phyloP scores from a whole-genome alignment of 2,329 filamentous ascomycete species.

The Didymellaceae sp. region DNA sequence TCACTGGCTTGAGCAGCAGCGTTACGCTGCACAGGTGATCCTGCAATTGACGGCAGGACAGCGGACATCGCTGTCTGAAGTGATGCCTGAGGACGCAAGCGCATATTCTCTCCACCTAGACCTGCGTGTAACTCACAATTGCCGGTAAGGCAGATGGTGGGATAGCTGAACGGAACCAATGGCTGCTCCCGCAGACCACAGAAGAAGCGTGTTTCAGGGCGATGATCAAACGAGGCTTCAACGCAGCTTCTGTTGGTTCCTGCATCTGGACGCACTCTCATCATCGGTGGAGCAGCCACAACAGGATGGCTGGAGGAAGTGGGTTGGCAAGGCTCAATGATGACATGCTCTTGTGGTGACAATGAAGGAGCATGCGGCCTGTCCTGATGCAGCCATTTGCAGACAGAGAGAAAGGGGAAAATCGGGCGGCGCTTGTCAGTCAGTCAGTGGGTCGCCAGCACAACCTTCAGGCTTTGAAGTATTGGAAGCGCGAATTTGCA shows the following conservation, averaged over 20 bases:
- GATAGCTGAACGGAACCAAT: slow-evolving; percentile 19
- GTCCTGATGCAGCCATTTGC: slow-evolving; percentile 16
- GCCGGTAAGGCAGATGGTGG: slow-evolving; percentile 5
- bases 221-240: slow-evolving; percentile 47
- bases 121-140: background rate
- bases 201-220: slow-evolving; percentile 43
- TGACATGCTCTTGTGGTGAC: slow-evolving; percentile 22
- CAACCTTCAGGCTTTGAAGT: slow-evolving; percentile 4
- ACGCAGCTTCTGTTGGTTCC: slow-evolving; percentile 45
- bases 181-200: slow-evolving; percentile 26
- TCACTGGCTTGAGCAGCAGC: slow-evolving; percentile 39
- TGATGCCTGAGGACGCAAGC: slow-evolving; percentile 8
- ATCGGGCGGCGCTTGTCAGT: slow-evolving; percentile 12
- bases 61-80: slow-evolving; percentile 19
- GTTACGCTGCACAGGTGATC: slow-evolving; percentile 36
- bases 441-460: slow-evolving; percentile 10
- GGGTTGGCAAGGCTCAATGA: slow-evolving; percentile 25
- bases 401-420: slow-evolving; percentile 4
- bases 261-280: slow-evolving; percentile 40
- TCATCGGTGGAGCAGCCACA: slow-evolving; percentile 34
- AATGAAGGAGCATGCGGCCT: slow-evolving; percentile 2
- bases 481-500: slow-evolving; percentile 13
- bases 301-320: slow-evolving; percentile 25
- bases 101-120: background rate
- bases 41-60: slow-evolving; percentile 14